These are phyloP conservation scores for Xylariales sp. DNA, from an alignment of 2,329 filamentous ascomycete genomes.

Conservation along the genomic window DNA sequence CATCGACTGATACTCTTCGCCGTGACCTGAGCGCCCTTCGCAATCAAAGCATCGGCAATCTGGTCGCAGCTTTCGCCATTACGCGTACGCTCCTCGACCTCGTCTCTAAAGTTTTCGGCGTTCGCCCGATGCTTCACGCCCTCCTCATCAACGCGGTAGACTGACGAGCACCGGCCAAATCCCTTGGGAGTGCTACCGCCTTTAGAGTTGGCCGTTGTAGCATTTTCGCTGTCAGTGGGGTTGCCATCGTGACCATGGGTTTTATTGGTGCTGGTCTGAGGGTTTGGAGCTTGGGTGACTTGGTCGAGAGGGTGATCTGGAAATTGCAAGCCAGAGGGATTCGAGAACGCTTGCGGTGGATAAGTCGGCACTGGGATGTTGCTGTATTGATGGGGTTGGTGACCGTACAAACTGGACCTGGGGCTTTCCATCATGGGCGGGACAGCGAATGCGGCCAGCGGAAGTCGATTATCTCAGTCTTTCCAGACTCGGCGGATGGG, in stretches of 20 bases:
- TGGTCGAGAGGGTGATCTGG: too few relatives aligned
- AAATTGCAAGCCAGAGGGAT: too few relatives aligned
- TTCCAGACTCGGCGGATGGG: too few relatives aligned
- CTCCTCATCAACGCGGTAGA: not conserved
- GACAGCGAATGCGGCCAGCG: too few relatives aligned
- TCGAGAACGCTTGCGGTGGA: too few relatives aligned
- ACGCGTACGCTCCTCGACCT: conserved; percentile 14
- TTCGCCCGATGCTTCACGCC: conserved; percentile 6
- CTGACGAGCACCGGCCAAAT: conserved; percentile 3
- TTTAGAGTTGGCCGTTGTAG: not conserved
- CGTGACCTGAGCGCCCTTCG: conserved; percentile 15
- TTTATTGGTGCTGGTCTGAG: too few relatives aligned
- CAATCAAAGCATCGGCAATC: conserved; percentile 14
- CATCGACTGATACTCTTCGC: conserved; percentile 15
- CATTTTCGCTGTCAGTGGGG: not conserved
- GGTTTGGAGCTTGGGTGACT: too few relatives aligned
- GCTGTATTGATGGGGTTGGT: too few relatives aligned
- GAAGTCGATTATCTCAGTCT: too few relatives aligned
- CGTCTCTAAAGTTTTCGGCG: conserved; percentile 13
- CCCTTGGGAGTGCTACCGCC: not conserved
- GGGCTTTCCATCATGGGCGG: too few relatives aligned
- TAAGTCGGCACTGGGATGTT: too few relatives aligned
- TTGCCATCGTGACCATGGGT: not conserved
- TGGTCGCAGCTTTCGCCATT: conserved; percentile 17
- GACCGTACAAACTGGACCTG: too few relatives aligned